Conservation (phyloP, 257 asterid species). For the Leonotis leonurus region DNA sequence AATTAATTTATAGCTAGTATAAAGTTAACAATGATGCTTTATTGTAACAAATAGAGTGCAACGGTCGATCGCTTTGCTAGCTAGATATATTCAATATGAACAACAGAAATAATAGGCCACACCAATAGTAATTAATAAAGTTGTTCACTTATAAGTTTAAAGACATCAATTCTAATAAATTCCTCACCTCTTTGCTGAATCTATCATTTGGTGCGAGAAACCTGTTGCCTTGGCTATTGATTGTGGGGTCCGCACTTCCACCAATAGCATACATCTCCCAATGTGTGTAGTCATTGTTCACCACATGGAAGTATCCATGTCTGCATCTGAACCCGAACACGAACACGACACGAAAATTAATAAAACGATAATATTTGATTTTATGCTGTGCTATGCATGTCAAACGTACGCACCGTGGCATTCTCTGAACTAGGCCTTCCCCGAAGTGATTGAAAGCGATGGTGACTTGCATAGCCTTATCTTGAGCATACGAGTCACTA, state of each 20-base stretch:
- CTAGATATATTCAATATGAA: neutral
- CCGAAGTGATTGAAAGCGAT: constrained; percentile 84
- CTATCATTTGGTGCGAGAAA: constrained; percentile 59
- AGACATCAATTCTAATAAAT: neutral
- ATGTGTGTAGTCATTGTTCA: constrained; percentile 82
- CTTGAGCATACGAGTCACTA: constrained; percentile 48
- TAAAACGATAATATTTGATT: neutral
- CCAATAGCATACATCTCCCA: constrained; percentile 97
- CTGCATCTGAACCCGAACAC: constrained; percentile 47
- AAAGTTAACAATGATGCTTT: neutral
- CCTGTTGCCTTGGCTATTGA: constrained; percentile 79
- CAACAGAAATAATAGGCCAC: neutral
- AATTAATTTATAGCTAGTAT: neutral
- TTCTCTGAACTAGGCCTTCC: constrained; percentile 82
- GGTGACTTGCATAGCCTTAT: constrained; percentile 66
- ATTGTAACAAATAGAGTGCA: neutral
- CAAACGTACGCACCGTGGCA: constrained; percentile 48
- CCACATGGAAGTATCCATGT: constrained; percentile 83
- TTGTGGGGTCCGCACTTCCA: constrained; percentile 79
- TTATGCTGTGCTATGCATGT: neutral
- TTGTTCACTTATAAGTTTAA: neutral
- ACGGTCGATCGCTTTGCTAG: too few relatives aligned
- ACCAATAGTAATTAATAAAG: neutral
- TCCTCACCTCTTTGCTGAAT: constrained; percentile 56
- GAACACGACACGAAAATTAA: neutral